Evolutionary conservation across 257 asterid genomes (phyloP).

Genomic region (Capsicum pubescens): DNA sequence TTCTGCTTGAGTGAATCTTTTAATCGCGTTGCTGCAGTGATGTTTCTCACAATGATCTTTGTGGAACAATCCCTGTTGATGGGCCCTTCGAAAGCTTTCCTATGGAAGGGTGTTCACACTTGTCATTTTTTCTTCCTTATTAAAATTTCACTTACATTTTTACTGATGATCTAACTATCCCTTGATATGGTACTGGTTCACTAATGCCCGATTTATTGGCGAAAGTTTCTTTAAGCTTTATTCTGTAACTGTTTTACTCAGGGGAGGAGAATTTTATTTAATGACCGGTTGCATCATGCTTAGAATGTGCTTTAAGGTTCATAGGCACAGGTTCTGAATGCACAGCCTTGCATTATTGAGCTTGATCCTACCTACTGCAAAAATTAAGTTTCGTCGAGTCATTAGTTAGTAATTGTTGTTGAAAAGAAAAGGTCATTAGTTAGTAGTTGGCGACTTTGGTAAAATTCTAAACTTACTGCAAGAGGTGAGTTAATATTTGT

Average conservation of each 20-base stretch:
- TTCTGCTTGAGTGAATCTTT: conserved; percentile 19
- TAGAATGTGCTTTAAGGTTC: conserved; percentile 1
- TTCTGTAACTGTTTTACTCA: neutral
- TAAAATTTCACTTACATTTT: neutral
- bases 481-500: conserved; percentile 55
- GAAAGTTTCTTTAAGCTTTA: neutral
- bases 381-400: neutral
- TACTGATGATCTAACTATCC: neutral
- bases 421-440: too few relatives aligned
- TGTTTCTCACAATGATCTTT: conserved; percentile 73
- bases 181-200: neutral
- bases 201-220: neutral
- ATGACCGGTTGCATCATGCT: neutral
- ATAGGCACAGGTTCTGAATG: neutral
- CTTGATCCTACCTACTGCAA: neutral
- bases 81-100: conserved; percentile 78
- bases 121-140: neutral
- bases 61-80: conserved; percentile 92
- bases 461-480: conserved; percentile 45
- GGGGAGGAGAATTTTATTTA: neutral
- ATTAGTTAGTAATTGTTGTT: conserved; percentile 12
- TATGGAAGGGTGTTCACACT: conserved; percentile 75
- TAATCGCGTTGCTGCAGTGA: conserved; percentile 59
- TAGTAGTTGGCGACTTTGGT: neutral
- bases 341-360: neutral